Percentiles rank a stretch among this genome's conserved stretches.
Conservation (phyloP, 208 protist species). For the Acanthamoeba triangularis region DNA sequence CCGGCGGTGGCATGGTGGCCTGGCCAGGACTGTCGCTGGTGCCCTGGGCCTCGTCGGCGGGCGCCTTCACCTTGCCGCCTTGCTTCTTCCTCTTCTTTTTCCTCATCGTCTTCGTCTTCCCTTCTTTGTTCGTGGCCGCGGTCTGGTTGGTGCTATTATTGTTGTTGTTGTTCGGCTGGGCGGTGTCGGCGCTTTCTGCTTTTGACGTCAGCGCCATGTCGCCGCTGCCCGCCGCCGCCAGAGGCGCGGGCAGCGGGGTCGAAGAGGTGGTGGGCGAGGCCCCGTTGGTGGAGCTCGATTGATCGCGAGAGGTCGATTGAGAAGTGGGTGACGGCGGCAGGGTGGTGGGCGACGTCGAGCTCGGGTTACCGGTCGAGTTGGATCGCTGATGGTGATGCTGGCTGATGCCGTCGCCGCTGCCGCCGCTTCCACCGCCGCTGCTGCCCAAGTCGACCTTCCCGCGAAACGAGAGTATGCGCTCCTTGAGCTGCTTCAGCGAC, state of each 20-base stretch:
- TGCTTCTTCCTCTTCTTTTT: conserved; percentile 6
- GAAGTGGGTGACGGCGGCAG: no score
- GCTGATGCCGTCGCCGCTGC: neutral
- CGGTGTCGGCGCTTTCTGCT: neutral
- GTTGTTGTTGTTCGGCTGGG: neutral
- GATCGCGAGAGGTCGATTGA: neutral
- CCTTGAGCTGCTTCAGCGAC: conserved; percentile 7
- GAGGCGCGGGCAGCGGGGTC: neutral
- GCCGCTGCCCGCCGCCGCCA: no score
- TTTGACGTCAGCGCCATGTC: neutral
- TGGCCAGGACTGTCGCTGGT: neutral
- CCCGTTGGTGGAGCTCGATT: neutral
- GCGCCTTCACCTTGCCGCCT: neutral
- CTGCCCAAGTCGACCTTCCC: conserved; percentile 9
- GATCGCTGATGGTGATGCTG: neutral
- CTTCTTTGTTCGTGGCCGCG: neutral
- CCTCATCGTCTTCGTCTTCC: neutral
- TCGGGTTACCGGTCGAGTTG: no score
- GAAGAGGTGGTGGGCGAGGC: no score
- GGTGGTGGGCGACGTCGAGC: no score
- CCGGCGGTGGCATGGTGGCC: no score
- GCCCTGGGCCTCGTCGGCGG: neutral
- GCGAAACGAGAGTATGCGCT: neutral
- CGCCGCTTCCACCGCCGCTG: no score
- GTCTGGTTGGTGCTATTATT: neutral